phyloP scores from a whole-genome alignment of 75 land plant species.

The Gnetum montanum region DNA sequence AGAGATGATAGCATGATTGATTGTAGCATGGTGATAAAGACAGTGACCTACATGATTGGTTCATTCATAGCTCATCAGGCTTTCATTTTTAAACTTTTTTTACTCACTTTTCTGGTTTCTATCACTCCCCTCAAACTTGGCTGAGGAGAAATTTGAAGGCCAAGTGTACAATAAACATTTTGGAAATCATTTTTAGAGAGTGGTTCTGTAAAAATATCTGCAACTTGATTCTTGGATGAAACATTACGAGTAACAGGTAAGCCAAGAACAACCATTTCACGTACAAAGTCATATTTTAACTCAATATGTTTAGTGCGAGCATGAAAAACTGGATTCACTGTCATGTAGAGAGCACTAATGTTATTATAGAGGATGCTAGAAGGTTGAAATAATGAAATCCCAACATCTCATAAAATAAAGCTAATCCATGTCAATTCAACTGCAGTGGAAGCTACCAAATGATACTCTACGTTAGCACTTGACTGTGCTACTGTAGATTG shows the following conservation, averaged over 20 bases:
- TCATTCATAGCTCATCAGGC: neutral
- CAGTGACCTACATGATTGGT: neutral
- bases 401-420: slow-evolving; percentile 1
- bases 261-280: neutral
- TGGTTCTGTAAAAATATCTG: neutral
- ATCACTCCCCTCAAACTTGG: neutral
- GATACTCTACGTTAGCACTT: slow-evolving; percentile 21
- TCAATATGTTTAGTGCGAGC: too few relatives aligned
- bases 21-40: neutral
- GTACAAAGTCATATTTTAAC: neutral
- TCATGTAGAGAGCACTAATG: neutral
- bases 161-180: neutral
- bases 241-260: neutral
- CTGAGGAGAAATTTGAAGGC: neutral
- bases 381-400: neutral
- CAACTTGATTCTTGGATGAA: neutral
- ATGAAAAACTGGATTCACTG: neutral
- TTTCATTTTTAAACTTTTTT: neutral
- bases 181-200: neutral
- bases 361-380: neutral
- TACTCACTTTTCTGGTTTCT: neutral
- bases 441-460: slow-evolving; percentile 12
- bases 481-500: slow-evolving; percentile 25
- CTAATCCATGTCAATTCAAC: slow-evolving; percentile 19
- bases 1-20: neutral